Conservation (phyloP, 495 filamentous ascomycete species). For the Daldinia loculata region DNA sequence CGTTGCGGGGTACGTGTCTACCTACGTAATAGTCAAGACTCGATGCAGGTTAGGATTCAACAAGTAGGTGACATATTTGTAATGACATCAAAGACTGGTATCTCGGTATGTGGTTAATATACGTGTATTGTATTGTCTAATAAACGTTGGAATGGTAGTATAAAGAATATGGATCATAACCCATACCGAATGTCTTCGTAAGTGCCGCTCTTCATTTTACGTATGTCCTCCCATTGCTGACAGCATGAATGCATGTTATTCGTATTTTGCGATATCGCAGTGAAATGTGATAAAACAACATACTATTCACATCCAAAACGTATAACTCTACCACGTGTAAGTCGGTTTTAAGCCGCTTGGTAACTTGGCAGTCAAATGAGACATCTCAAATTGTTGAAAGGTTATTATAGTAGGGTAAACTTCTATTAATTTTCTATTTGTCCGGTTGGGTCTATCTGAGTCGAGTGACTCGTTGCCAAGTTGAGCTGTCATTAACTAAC, state of each 20-base stretch:
- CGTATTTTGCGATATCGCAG: background rate
- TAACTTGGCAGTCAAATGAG: background rate
- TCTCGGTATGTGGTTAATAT: background rate
- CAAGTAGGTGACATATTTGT: background rate
- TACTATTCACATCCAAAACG: background rate
- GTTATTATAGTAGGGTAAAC: background rate
- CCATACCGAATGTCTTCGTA: background rate
- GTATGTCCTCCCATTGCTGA: background rate
- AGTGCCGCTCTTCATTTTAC: background rate
- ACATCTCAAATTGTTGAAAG: background rate
- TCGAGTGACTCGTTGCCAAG: constrained; percentile 2
- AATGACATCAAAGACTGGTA: background rate
- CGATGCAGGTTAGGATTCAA: background rate
- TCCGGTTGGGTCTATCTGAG: background rate
- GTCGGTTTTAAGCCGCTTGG: background rate
- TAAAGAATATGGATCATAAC: background rate
- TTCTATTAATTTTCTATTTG: background rate
- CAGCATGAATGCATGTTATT: background rate
- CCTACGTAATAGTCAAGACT: background rate
- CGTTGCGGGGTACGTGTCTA: background rate
- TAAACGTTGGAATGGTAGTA: background rate
- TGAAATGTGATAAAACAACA: background rate
- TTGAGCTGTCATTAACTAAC: constrained; percentile 11
- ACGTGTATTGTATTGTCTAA: background rate
- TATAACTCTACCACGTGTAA: background rate